Evolutionary conservation across 495 filamentous ascomycete genomes (phyloP), one percentile per base, ranked within the genome.

Genomic region (Lineolata rhizophorae): DNA sequence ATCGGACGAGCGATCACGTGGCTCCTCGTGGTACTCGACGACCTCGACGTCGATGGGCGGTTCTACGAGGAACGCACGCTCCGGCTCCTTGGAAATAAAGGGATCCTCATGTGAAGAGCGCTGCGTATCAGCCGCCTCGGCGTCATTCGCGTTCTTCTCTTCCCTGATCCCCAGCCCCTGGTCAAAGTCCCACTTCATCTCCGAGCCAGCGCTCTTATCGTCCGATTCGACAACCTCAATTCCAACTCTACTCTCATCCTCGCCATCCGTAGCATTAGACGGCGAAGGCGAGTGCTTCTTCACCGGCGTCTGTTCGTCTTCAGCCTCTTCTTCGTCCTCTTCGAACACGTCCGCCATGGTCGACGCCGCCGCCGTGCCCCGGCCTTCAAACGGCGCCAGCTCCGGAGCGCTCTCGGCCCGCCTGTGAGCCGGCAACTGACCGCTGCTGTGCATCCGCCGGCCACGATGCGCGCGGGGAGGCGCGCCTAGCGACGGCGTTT

Each of bases 321-420:
- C 53, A 3, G 69, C 69, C 35, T 92, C 79, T 40, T 90, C 83
- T 40, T 93, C 87, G 32, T 97, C 87, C 51, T 93, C 87, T 47
- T 93, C 82, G 38, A 93, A 91, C 3, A 93, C 87, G 51, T 94
- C 87, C 13, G 74, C 75, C 63, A 81, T 71, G 3, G 69, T 70
- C 0, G 69, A 72, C 42, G 62, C 71, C 29, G 58, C 67, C 30
- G 69, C 20, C 14, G 37, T 28, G 61, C 25, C 60, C 59, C 31
- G 62, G 57, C 35, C 68, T 56, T 85, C 82, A 41, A 92, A 81
- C 4, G 82, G 72, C 27, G 70, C 70, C 62, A 92, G 70, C 42
- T 76, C 79, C 4, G 87, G 87, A 6, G 87, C 83, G 52, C 84
- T 93, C 50, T 94, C 85, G 1, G 84, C 69, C 29, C 87, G 72